These are phyloP conservation scores for Artomyces pyxidatus DNA, from an alignment of 768 basidiomycete genomes.

Conservation along the genomic window DNA sequence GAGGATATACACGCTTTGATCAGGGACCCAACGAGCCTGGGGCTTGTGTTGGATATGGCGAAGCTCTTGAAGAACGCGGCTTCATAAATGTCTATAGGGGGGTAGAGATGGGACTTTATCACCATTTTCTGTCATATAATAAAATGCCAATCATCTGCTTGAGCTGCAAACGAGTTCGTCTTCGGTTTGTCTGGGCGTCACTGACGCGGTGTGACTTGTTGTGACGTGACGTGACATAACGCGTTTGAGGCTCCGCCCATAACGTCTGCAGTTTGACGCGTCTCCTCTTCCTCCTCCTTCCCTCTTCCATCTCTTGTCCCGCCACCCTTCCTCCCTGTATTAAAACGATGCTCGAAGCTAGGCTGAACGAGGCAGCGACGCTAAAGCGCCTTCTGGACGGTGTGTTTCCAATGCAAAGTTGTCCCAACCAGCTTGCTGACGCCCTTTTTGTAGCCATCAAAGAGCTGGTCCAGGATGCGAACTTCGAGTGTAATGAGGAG, in stretches of 20 bases:
- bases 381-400: constrained; percentile 93
- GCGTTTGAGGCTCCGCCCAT: constrained; percentile 15
- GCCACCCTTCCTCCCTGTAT: not conserved
- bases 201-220: constrained; percentile 5
- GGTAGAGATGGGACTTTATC: too few species aligned
- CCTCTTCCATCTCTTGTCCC: not conserved
- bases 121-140: too few species aligned
- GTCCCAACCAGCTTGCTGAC: not conserved
- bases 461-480: constrained; percentile 95
- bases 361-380: constrained; percentile 76
- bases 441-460: constrained; percentile 65
- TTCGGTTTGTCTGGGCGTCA: too few species aligned
- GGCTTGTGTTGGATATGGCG: too few species aligned
- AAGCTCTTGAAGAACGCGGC: too few species aligned
- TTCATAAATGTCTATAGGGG: too few species aligned
- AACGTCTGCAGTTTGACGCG: not conserved
- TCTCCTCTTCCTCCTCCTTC: not conserved
- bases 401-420: constrained; percentile 30
- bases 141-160: too few species aligned
- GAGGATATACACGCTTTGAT: too few species aligned
- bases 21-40: too few species aligned
- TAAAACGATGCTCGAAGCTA: constrained; percentile 77
- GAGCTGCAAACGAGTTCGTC: too few species aligned
- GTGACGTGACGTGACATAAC: constrained; percentile 16
- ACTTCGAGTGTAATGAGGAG: constrained; percentile 95